Evolutionary conservation across 768 basidiomycete species (phyloP), one percentile per base, ranked within the genome.

Genomic region (Russula vinacea): DNA sequence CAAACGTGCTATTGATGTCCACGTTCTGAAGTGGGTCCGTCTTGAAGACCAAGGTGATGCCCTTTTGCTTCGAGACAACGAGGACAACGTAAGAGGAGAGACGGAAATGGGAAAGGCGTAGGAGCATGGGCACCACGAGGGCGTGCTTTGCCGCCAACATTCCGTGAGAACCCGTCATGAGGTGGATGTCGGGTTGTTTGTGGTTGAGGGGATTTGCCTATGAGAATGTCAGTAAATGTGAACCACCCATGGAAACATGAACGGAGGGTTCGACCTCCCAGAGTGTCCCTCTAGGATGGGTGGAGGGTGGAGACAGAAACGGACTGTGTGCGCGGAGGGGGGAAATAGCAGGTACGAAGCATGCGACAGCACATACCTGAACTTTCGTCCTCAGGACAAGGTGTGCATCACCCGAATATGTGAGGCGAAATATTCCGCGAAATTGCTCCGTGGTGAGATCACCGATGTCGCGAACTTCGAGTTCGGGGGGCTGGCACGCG

Each of bases 41-140:
- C 78, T 98, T 98, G 85, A 99, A 99, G 29, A 98, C 97, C 58
- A 99, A 86, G 0, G 97, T 98, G 73, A 98, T 98, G 49, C 97
- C 97, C 72, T 98, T 98, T 73, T 94, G 92, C 69, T 92, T 91
- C 29, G 95, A 98, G 62, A 99, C 92, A 70, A 98, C 95, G 62
- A 99, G 86, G 68, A 98, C 95, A 70, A 99, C 91, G 72, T 98
- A 98, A 37, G 96, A 97, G 70, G 86, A 88, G 40, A 99, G 88
- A 66, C 87, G 87, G 77, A 99, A 92, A 72, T 92, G 86, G n/a
- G 94, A 97, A 5, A 99, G 87, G 16, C 94, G 92, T 56, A 99
- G 87, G 26, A 93, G 88, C 96, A 98, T 99, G 56, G 96, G 97
- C 11, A 99, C 97, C 60, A 97, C 89, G 45, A 99, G 86, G 10